Base-by-base conservation (phyloP, 2,329 filamentous ascomycete genomes). In the Aspergillus ochraceoroseus region DNA sequence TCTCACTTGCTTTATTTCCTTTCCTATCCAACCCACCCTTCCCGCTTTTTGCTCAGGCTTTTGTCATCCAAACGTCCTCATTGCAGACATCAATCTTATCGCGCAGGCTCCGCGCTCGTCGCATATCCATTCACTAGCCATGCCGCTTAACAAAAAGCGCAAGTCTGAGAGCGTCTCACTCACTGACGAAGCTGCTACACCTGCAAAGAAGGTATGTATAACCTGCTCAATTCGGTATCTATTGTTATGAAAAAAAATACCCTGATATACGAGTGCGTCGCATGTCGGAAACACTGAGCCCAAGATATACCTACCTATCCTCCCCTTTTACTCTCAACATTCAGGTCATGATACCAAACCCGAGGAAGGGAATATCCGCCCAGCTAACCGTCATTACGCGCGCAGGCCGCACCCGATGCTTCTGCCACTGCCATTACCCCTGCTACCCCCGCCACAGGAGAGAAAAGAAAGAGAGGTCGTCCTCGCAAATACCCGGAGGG, bases 401-500 rank as follows among this genome's bases (percentile, higher is more conserved):
- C 5, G 8, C 33, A 53, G 51, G 43, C 25, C 39, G 46, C 43
- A 5, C 43, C 35, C 8, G 38, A 36, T 22, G 15, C 30, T 13
- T 3, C 41, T 22, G 22, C 31, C 7, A 15, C 30, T 17, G 3
- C 41, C 17, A 23, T 27, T 9, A 35, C 18, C 17, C 41, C 41
- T 9, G 41, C 25, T 17, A 34, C 42, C 28, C 55, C 56, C 12
- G 46, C 51, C 37, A 55, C 52, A 5, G 53, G 47, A 14, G 60
- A 60, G 32, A 62, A 60, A 41, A 53, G 57, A 44, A 58, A 56
- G 31, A 58, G 60, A 34, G 60, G 60, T 37, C 60, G 60, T 17
- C 60, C 60, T n/a, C 54, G 60, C 34, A 62, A 62, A 38, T 54
- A 54, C 23, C 57, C 59, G 5, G 51, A 51, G n/a, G 52, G 47